Base-by-base conservation (phyloP, 2,329 filamentous ascomycete species). In the Colletotrichum limetticola region DNA sequence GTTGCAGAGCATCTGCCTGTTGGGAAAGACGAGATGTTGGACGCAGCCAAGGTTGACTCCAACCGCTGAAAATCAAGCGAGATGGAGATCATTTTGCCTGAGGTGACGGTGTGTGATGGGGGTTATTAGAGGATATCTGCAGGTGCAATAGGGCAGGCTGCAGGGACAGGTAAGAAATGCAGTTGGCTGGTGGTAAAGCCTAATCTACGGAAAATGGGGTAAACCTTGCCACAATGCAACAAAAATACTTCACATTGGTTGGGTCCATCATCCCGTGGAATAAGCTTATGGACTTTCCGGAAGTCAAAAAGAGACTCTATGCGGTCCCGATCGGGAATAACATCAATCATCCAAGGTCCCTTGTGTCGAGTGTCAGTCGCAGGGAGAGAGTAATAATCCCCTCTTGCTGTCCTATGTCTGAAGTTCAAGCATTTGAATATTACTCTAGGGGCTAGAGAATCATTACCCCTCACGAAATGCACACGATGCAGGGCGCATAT, bases 231-330 rank as follows among this genome's bases (percentile, higher is more conserved):
- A 30, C 16, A 4, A 9, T 22, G 42, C 19, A 49, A n/a, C 35
- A 14, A 19, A 1, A 16, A 32, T 9, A 8, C 26, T 5, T 24
- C 26, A 19, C 16, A 24, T 5, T 65, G 16, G 66, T 57, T 37
- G 60, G 46, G 4, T 35, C 32, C 32, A 35, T 5, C 32, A 4
- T 12, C 16, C 11, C 32, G 14, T 22, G n/a, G 2, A 49, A 61
- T 61, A 61, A 72, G 66, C 70, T 72, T 22, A 52, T 65, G 63
- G 68, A n/a, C 35, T 56, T 35, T 35, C 60, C 55, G 66, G 2
- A 60, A 49, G n/a, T 60, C 35, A 65, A 52, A 11, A 14, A 35
- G 7, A 70, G 8, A 56, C 32, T 1, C 26, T 1, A 30, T 8
- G 19, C 19, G 8, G 46, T 11, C 53, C 28, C 19, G 63, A 24